Conservation (phyloP, 805 yeast genomes). For the Maudiozyma turicensis region DNA sequence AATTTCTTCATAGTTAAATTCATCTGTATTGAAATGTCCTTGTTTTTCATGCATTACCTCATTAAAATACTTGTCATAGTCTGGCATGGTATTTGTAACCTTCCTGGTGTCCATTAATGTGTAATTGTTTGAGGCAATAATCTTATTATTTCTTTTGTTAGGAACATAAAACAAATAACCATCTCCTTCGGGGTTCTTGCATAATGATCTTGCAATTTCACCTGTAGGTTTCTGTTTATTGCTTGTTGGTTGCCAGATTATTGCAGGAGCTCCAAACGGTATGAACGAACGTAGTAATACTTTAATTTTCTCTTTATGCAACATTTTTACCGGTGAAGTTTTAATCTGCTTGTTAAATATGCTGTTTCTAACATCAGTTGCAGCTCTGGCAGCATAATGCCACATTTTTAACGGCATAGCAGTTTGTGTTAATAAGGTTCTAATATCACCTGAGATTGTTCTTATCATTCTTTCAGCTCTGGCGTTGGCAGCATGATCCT, state of each 20-base stretch:
- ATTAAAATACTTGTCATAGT: no score
- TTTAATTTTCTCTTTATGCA: not conserved
- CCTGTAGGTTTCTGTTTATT: not conserved
- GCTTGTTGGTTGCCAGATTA: not conserved
- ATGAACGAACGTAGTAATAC: not conserved
- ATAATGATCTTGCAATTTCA: not conserved
- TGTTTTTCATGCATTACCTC: no score
- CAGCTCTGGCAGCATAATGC: constrained; percentile 3
- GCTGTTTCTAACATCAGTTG: not conserved
- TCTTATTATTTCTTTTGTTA: not conserved
- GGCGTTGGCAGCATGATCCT: constrained; percentile 7
- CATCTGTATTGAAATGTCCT: no score
- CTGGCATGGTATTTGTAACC: no score
- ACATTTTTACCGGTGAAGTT: not conserved
- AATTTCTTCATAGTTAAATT: no score
- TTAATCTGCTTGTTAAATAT: not conserved
- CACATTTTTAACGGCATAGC: constrained; percentile 2
- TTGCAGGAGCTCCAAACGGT: not conserved
- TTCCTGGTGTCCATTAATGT: not conserved
- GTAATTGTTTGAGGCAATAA: not conserved
- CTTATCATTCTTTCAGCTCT: constrained; percentile 7
- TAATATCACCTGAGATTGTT: constrained; percentile 1
- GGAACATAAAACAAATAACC: not conserved
- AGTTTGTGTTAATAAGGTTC: constrained; percentile 1
- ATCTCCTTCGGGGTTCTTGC: not conserved